Evolutionary conservation across 805 yeast genomes (phyloP).

Genomic region (Schwanniomyces occidentalis): DNA sequence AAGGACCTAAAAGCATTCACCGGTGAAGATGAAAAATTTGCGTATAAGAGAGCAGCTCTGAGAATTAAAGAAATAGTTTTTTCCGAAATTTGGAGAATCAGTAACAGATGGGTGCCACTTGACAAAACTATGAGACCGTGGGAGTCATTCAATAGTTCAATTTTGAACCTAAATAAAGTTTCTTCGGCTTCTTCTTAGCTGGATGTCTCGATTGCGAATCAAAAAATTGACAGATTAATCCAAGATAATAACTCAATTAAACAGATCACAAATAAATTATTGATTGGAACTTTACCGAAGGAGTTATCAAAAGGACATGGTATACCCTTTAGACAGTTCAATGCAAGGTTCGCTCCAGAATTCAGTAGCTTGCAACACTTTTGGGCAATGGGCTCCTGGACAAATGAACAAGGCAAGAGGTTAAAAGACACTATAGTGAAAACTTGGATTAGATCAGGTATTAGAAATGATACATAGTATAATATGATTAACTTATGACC

Average conservation of each 20-base stretch:
- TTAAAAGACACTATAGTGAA: conserved; percentile 55
- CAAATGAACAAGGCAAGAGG: conserved; percentile 42
- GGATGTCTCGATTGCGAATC: not conserved
- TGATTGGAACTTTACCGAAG: conserved; percentile 20
- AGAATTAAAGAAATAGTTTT: conserved; percentile 61
- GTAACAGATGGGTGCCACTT: conserved; percentile 56
- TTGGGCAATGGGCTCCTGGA: conserved; percentile 71
- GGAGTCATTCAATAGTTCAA: conserved; percentile 30
- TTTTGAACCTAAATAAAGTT: not conserved
- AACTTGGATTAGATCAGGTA: conserved; percentile 50
- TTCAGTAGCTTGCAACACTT: conserved; percentile 44
- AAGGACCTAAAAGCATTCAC: conserved; percentile 58
- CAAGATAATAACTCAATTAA: conserved; percentile 10
- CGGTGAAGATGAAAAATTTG: conserved; percentile 77
- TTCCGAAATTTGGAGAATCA: conserved; percentile 50
- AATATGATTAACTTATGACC: no score
- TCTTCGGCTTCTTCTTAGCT: not conserved
- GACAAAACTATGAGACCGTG: conserved; percentile 56
- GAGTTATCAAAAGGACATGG: conserved; percentile 20
- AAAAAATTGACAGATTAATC: conserved; percentile 10
- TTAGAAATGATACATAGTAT: conserved; percentile 10
- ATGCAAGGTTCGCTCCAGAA: conserved; percentile 21
- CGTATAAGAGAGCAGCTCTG: conserved; percentile 69
- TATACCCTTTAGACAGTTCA: conserved; percentile 23
- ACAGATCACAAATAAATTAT: conserved; percentile 8